Conservation (phyloP, 352 stramenopile genomes). For the Pythium rishiriense region DNA sequence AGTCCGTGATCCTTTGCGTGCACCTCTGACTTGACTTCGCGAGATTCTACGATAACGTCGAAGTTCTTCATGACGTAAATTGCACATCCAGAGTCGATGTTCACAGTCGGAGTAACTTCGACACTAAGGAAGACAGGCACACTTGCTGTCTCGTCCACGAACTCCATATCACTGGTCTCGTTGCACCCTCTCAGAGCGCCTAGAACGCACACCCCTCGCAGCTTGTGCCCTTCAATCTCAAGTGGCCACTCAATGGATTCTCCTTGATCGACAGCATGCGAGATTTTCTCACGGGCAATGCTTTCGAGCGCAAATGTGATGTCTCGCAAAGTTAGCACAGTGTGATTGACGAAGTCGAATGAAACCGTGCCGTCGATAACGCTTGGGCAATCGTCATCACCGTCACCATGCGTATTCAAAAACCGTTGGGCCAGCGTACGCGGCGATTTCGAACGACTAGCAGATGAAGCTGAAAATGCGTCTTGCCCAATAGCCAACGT, state of each 20-base stretch:
- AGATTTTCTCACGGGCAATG: neutral
- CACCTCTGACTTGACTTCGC: neutral
- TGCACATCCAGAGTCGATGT: conserved; percentile 14
- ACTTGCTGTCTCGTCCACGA: conserved; percentile 13
- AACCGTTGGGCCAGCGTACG: conserved; percentile 44
- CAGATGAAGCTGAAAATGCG: conserved; percentile 6
- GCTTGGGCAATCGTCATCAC: conserved; percentile 11
- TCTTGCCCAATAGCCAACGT: conserved; percentile 25
- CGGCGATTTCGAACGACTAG: conserved; percentile 2
- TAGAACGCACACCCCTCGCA: conserved; percentile 3
- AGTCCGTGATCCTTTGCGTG: neutral
- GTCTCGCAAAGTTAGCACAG: conserved; percentile 7
- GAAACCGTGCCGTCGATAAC: neutral
- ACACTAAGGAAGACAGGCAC: conserved; percentile 15
- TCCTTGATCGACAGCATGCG: neutral
- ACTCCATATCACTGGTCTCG: conserved; percentile 19
- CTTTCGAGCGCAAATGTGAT: conserved; percentile 2
- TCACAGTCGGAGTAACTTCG: neutral
- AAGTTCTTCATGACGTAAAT: conserved; percentile 15
- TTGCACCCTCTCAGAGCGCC: conserved; percentile 14
- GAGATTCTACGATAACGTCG: conserved; percentile 8
- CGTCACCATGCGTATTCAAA: conserved; percentile 23
- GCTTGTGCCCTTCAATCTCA: neutral
- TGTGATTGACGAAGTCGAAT: neutral
- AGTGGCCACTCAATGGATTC: conserved; percentile 17